Base-by-base conservation (phyloP, 83 land plant genomes). In the Picea mariana region DNA sequence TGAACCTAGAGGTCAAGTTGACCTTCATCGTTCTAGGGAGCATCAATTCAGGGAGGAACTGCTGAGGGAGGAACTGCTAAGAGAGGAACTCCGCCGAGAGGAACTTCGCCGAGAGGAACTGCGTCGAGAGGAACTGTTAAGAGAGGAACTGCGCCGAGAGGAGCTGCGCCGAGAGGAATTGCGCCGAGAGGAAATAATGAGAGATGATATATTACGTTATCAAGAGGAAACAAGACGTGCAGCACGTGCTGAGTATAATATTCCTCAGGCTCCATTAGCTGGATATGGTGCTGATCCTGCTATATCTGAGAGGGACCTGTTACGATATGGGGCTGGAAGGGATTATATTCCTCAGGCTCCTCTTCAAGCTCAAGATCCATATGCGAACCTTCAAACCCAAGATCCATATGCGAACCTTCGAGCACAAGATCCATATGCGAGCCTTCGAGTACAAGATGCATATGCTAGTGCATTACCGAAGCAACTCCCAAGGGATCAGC, bases 281-380 rank as follows among this genome's bases (percentile, higher is more conserved):
- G 78, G 34, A 47, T 75, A 75, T 52, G 60, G 61, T 3, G 17
- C 9, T 52, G 78, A 75, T 52, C 61, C 60, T 4, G 31, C 0
- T 13, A 12, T 75, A 4, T 5, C 62, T 15, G 78, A 76, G 17
- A 76, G 62, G 78, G 78, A 75, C 12, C 12, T 52, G 6, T 59
- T 49, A 58, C 59, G 49, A 21, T 75, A 75, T 75, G 59, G 59
- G n/a, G 77, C 27, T 75, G 59, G 59, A n/a, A 49, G 77, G n/a
- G 60, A 75, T 6, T 42, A 44, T 52, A 58, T 26, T 75, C 12
- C 77, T 47, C 52, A 44, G 77, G 77, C 59, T 75, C 23, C 77
- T 47, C 59, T 47, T 75, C 21, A 6, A 47, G 11, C 58, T n/a
- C 13, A 7, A 11, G 47, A 73, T 73, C 77, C 77, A 73, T 44